phyloP scores from a whole-genome alignment of 352 stramenopile species.

The Halophytophthora polymorphica region DNA sequence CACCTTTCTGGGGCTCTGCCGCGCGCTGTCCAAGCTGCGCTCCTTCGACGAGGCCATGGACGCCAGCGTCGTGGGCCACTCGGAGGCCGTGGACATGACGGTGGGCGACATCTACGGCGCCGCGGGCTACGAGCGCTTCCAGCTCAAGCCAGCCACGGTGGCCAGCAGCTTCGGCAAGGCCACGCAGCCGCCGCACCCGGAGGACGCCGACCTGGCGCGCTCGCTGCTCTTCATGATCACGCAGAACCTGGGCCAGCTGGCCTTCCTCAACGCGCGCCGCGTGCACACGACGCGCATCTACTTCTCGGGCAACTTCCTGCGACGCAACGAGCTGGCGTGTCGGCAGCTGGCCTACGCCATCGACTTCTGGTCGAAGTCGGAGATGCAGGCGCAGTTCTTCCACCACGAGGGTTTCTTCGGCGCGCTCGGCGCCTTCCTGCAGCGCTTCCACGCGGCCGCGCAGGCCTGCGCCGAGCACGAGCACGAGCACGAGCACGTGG shows the following conservation, averaged over 20 bases:
- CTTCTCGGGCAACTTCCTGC: constrained; percentile 96
- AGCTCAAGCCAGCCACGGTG: constrained; percentile 82
- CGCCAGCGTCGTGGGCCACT: constrained; percentile 62
- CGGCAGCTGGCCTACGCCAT: constrained; percentile 92
- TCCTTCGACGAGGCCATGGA: constrained; percentile 81
- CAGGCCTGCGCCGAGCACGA: constrained; percentile 3
- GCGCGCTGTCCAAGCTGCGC: constrained; percentile 87
- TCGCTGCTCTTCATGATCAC: constrained; percentile 98
- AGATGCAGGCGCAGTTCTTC: constrained; percentile 90
- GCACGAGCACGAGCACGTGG: constrained; percentile 12
- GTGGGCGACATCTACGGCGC: constrained; percentile 98
- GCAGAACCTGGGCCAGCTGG: constrained; percentile 96
- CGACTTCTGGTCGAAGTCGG: constrained; percentile 95
- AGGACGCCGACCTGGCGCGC: constrained; percentile 92
- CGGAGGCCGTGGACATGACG: constrained; percentile 91
- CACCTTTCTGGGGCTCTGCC: constrained; percentile 96
- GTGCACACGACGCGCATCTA: constrained; percentile 92
- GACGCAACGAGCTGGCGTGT: constrained; percentile 93
- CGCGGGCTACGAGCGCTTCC: constrained; percentile 86
- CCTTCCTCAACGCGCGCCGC: constrained; percentile 95
- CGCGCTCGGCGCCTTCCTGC: constrained; percentile 94
- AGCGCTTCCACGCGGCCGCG: constrained; percentile 15
- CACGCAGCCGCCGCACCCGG: constrained; percentile 37
- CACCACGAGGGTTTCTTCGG: constrained; percentile 97
- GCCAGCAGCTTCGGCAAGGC: constrained; percentile 98